phyloP scores from a whole-genome alignment of 768 basidiomycete genomes.

The Tulasnella calospora region DNA sequence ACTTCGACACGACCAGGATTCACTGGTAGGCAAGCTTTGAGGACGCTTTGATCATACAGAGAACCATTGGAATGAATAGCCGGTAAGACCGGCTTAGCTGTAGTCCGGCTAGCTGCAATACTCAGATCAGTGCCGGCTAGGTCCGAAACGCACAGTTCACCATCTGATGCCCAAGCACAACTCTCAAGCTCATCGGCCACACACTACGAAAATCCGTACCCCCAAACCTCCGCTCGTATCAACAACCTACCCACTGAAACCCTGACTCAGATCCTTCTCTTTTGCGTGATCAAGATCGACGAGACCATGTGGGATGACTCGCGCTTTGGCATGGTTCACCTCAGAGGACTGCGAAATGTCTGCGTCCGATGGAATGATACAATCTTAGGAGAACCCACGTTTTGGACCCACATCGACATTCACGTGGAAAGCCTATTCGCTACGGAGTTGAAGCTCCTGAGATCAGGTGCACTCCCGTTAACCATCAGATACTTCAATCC shows the following conservation, averaged over 20 bases:
- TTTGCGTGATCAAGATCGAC: not conserved
- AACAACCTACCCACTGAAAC: not conserved
- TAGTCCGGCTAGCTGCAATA: not conserved
- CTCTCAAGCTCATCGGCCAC: not conserved
- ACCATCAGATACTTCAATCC: not conserved
- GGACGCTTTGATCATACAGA: too few species aligned
- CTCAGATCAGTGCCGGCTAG: not conserved
- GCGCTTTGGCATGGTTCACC: not conserved
- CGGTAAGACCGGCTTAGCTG: not conserved
- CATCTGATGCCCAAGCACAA: not conserved
- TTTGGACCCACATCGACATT: not conserved
- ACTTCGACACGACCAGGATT: too few species aligned
- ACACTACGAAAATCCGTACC: not conserved
- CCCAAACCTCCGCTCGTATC: not conserved
- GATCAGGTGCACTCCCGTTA: not conserved
- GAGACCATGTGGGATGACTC: not conserved
- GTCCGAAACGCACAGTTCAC: not conserved
- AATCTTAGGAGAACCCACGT: not conserved
- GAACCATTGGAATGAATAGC: too few species aligned
- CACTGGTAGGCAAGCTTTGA: too few species aligned
- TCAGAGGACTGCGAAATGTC: not conserved
- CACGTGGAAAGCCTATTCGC: not conserved
- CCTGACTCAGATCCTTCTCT: not conserved
- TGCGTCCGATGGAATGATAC: not conserved
- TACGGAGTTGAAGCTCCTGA: not conserved